Evolutionary conservation across 768 basidiomycete genomes (phyloP).

Genomic region (Lentinus tigrinus): DNA sequence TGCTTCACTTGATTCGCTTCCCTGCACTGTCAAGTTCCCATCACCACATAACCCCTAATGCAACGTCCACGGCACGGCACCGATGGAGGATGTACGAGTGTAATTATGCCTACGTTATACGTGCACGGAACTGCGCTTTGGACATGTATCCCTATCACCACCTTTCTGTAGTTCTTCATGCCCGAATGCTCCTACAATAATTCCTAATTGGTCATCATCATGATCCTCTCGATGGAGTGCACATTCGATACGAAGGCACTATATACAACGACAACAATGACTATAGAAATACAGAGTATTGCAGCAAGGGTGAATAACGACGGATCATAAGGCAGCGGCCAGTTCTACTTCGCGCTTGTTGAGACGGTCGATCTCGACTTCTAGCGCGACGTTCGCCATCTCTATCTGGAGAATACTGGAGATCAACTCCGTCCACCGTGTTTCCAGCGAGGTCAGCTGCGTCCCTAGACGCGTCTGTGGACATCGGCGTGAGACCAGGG

Average conservation of each 20-base stretch:
- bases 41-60: neutral
- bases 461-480: constrained; percentile 71
- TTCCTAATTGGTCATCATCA: too few species aligned
- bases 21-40: neutral
- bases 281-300: constrained; percentile 14
- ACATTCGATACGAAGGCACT: neutral
- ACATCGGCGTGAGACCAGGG: neutral
- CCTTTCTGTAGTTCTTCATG: neutral
- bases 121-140: neutral
- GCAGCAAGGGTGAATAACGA: neutral
- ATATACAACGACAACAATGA: neutral
- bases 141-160: neutral
- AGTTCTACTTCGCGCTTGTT: constrained; percentile 62
- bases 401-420: constrained; percentile 91
- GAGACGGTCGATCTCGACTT: constrained; percentile 70
- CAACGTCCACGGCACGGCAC: neutral
- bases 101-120: neutral
- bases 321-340: constrained; percentile 30
- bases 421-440: constrained; percentile 90
- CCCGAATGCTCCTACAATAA: too few species aligned
- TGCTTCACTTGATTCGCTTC: constrained; percentile 22
- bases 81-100: neutral
- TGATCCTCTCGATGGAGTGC: neutral
- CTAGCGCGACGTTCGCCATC: constrained; percentile 89
- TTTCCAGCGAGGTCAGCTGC: constrained; percentile 80